phyloP scores from a whole-genome alignment of 1,284 basidiomycete species.

The Ganoderma sp. region DNA sequence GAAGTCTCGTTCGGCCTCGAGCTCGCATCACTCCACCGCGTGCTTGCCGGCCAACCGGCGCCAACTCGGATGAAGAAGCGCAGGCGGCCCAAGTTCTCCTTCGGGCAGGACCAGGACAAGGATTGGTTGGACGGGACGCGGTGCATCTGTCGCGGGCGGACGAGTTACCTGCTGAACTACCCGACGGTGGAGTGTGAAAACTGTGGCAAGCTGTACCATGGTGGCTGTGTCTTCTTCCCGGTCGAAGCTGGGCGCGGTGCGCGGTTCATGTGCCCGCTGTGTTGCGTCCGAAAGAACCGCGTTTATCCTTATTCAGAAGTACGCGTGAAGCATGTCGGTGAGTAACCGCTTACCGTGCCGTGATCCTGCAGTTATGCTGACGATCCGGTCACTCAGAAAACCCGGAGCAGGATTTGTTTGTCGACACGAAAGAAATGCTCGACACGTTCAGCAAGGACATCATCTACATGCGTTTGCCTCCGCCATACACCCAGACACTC shows the following conservation, averaged over 20 bases:
- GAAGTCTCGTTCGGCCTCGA: slow-evolving; percentile 82
- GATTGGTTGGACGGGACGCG: slow-evolving; percentile 78
- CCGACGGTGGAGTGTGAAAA: slow-evolving; percentile 68
- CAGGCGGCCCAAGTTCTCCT: slow-evolving; percentile 71
- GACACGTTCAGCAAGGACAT: slow-evolving; percentile 75
- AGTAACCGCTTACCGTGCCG: slow-evolving; percentile 37
- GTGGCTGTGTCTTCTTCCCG: slow-evolving; percentile 78
- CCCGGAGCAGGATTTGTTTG: slow-evolving; percentile 58
- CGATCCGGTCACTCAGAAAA: slow-evolving; percentile 44
- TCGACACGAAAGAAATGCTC: slow-evolving; percentile 74
- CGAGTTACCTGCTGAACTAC: slow-evolving; percentile 60
- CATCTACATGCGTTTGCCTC: slow-evolving; percentile 67
- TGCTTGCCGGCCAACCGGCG: slow-evolving; percentile 70
- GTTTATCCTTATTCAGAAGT: slow-evolving; percentile 75
- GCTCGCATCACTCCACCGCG: slow-evolving; percentile 77
- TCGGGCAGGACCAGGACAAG: slow-evolving; percentile 75
- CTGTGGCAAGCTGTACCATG: slow-evolving; percentile 72
- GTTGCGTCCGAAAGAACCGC: slow-evolving; percentile 73
- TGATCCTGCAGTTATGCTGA: background rate
- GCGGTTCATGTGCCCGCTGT: slow-evolving; percentile 71
- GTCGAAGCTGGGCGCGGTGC: slow-evolving; percentile 43
- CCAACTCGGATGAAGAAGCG: slow-evolving; percentile 61
- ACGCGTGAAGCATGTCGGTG: slow-evolving; percentile 69
- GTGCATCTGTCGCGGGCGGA: slow-evolving; percentile 79
- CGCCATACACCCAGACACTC: slow-evolving; percentile 68